Conservation (phyloP, 139 green algal genomes). For the Tetratostichococcus sp. region DNA sequence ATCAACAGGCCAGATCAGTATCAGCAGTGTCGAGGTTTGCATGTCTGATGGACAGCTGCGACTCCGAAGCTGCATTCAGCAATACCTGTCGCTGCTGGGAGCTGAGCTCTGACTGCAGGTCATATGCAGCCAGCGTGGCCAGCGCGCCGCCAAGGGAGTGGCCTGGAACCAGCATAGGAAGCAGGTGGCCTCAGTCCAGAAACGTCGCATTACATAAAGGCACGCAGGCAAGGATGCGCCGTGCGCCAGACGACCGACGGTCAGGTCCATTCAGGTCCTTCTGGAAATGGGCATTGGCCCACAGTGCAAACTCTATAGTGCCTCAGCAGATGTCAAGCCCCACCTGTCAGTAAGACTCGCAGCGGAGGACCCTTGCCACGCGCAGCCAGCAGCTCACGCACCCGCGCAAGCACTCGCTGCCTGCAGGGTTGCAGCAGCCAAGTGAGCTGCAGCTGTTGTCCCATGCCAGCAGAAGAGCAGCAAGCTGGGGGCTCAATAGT, state of each 20-base stretch:
- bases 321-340: no score
- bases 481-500: neutral
- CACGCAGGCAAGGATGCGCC: neutral
- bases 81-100: no score
- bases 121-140: constrained; percentile 74
- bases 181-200: neutral
- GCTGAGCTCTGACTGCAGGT: constrained; percentile 33
- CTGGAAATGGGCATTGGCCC: no score
- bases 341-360: neutral
- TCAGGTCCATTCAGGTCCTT: no score
- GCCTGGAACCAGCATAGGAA: constrained; percentile 41
- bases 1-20: no score
- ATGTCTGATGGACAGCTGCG: no score
- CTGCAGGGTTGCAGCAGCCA: neutral
- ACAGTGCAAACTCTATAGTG: no score
- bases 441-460: no score
- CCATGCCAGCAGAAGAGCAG: neutral
- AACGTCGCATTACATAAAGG: no score
- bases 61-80: no score
- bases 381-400: neutral
- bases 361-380: neutral
- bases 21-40: no score
- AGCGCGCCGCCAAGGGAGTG: constrained; percentile 82
- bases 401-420: neutral
- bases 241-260: no score